Base-by-base conservation (phyloP, 202 grass and related monocot genomes). In the Eragrostis tef region DNA sequence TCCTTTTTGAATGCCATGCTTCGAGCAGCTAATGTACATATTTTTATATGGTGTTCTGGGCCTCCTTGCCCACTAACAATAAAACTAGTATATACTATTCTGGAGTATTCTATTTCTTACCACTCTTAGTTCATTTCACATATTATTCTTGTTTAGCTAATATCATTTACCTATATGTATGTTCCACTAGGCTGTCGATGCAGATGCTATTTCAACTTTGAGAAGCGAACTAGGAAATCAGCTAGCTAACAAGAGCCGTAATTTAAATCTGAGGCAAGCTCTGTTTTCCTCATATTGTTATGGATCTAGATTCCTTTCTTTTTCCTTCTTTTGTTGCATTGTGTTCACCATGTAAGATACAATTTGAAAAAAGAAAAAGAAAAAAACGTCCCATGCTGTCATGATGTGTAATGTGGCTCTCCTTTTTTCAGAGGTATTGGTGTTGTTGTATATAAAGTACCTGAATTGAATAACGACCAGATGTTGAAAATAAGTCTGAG, bases 181-280 rank as follows among this genome's bases (percentile, higher is more conserved):
- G 56, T 11, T 59, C 24, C 16, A 61, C 42, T 83, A 98, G 95
- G 95, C 92, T 88, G 95, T 93, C 50, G 75, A 94, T 44, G 95
- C 85, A 80, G 80, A 94, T 86, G 74, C 73, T 43, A 87, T 93
- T 76, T 85, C 92, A 71, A 86, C 85, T 64, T 82, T 98, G 74
- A 91, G 90, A 70, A 95, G 92, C 1, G 88, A 98, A 71, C 90
- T 98, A 50, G 92, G 95, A 51, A 83, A 95, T 69, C 95, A 95
- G 70, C 80, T 98, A 58, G 92, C 95, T 46, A 39, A 71, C 36
- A 95, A 93, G 66, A 98, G 95, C 75, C 70, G 11, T 51, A 71
- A 48, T 85, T 70, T 67, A 20, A 84, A 91, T 70, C 58, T 98
- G 73, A 95, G 95, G 95, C 79, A 62, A 86, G 59, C 70, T 78